phyloP scores from a whole-genome alignment of 78 protist species.

The Pelomyxa schiedti region DNA sequence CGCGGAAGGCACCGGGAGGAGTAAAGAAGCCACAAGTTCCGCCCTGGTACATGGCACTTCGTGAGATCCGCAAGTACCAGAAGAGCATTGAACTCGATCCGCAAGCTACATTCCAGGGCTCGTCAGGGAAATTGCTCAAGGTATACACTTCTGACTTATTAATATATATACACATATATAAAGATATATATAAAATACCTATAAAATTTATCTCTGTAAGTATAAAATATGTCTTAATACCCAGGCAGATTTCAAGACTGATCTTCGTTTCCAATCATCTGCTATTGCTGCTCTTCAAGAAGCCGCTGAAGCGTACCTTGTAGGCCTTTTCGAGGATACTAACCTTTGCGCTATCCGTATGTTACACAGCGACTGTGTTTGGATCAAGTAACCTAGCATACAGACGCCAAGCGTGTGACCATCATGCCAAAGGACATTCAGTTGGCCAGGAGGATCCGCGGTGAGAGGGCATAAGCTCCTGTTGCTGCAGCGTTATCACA shows the following conservation, averaged over 20 bases:
- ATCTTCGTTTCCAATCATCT: constrained; percentile 49
- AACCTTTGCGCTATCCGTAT: too few species aligned
- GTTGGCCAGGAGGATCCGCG: constrained; percentile 74
- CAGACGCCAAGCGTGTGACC: too few species aligned
- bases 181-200: too few species aligned
- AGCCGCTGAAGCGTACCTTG: too few species aligned
- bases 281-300: constrained; percentile 60
- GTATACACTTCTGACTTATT: too few species aligned
- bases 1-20: too few species aligned
- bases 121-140: constrained; percentile 59
- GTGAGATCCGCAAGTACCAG: constrained; percentile 67
- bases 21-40: constrained; percentile 44
- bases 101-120: constrained; percentile 66
- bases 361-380: constrained; percentile 64
- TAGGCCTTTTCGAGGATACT: too few species aligned
- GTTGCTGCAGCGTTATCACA: too few species aligned
- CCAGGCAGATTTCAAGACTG: constrained; percentile 39
- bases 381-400: constrained; percentile 62
- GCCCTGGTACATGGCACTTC: constrained; percentile 70
- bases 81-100: constrained; percentile 57
- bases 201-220: too few species aligned
- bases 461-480: constrained; percentile 62
- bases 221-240: too few species aligned
- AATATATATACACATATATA: too few species aligned
- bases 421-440: too few species aligned